Evolutionary conservation across 768 basidiomycete species (phyloP), one percentile per base, ranked within the genome.

Genomic region (Panellus pusillus): DNA sequence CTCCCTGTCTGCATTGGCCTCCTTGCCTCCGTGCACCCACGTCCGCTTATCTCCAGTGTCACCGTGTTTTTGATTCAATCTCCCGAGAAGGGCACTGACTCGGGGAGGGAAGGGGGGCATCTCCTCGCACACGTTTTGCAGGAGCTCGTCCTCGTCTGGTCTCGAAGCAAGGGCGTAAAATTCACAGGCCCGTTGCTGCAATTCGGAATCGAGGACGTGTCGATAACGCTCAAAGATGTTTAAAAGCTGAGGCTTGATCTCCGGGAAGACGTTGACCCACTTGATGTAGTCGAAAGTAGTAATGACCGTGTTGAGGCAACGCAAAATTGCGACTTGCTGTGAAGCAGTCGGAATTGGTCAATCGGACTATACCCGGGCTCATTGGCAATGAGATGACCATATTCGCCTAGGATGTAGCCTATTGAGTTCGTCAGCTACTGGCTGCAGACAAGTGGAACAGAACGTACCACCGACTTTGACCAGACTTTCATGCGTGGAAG

Each of bases 221-320:
- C 93, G 86, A 66, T 97, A 98, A 14, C 94, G 91, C 63, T 98
- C 94, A 63, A 99, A 97, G 63, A 98, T 93, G 68, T 87, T 90
- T 67, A 98, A 64, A 27, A 99, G 82, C 61, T 98, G 94, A 7
- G 87, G 81, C 63, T 95, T 97, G 73, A 99, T 97, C 70, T 99
- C 97, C 17, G 97, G 97, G 71, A 98, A 99, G 52, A 99, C 91
- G 68, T 99, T 99, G 59, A 97, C 93, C 96, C 96, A 98, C 81
- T 99, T 99, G 75, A 98, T 88, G 68, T 99, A 99, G 97, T 98
- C 11, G 97, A 96, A 32, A 99, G 78, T 24, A 99, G 82, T 28
- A 99, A 78, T 0, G 95, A 89, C 31, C 96, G 84, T 8, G 97
- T 98, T 28, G 94, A 75, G 5, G 95, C 93, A 35, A 90, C 81